Percentiles rank a stretch among this genome's conserved stretches.
These are phyloP conservation scores for Colletotrichum tamarilloi DNA, from an alignment of 2,329 filamentous ascomycete genomes.

Conservation along the genomic window DNA sequence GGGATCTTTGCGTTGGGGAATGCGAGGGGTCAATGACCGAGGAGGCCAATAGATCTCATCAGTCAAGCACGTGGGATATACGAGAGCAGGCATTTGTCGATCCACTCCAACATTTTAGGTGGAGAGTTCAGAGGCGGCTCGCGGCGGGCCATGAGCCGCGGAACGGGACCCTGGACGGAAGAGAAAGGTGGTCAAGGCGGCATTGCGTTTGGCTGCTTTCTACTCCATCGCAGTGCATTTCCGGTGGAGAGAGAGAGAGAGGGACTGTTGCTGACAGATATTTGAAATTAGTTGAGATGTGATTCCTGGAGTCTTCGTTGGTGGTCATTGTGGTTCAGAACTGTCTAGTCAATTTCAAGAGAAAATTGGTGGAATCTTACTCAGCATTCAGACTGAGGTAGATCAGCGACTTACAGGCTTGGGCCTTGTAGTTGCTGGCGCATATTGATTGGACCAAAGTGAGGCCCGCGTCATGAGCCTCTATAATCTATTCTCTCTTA, in stretches of 20 bases:
- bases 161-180: constrained; percentile 19
- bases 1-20: background rate
- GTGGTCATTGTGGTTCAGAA: background rate
- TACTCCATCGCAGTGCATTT: constrained; percentile 18
- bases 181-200: constrained; percentile 15
- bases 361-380: constrained; percentile 10
- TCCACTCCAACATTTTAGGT: constrained; percentile 13
- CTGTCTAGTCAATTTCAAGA: background rate
- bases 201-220: background rate
- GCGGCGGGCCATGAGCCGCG: constrained; percentile 17
- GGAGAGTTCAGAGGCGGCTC: constrained; percentile 22
- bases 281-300: background rate
- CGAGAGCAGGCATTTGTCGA: constrained; percentile 24
- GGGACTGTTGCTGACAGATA: background rate
- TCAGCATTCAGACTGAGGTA: background rate
- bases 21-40: background rate
- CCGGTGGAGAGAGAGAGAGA: background rate
- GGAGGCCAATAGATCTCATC: constrained; percentile 20
- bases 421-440: background rate
- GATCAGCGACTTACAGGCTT: background rate
- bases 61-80: constrained; percentile 27
- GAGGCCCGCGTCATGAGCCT: background rate
- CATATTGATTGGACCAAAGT: background rate
- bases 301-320: constrained; percentile 11
- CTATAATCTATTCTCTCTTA: background rate